Evolutionary conservation across 139 green algal genomes (phyloP).

Genomic region (Micromonas pusilla): DNA sequence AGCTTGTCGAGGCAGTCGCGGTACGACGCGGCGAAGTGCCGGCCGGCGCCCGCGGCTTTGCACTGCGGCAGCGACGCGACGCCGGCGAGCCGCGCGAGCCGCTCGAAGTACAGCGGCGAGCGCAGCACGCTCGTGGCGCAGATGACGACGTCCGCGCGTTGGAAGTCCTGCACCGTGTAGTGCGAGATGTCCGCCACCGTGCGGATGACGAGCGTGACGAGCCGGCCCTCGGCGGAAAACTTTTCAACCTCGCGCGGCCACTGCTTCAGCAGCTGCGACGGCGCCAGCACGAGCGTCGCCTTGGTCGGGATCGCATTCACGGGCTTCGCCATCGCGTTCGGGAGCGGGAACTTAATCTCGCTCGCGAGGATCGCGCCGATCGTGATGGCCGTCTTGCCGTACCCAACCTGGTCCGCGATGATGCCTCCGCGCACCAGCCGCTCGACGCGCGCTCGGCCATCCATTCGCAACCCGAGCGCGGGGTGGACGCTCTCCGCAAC

Average conservation of each 20-base stretch:
- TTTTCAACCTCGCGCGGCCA: slow-evolving; percentile 32
- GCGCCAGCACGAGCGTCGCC: slow-evolving; percentile 30
- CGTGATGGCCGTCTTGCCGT: slow-evolving; percentile 35
- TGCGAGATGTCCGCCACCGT: slow-evolving; percentile 20
- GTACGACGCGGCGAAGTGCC: slow-evolving; percentile 26
- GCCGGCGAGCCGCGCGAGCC: slow-evolving; percentile 24
- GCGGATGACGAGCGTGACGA: slow-evolving; percentile 23
- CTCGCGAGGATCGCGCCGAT: slow-evolving; percentile 21
- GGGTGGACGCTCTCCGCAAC: slow-evolving; percentile 21
- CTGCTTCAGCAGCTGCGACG: slow-evolving; percentile 29
- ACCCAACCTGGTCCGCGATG: slow-evolving; percentile 31
- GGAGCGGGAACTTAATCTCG: neutral
- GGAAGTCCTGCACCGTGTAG: slow-evolving; percentile 20
- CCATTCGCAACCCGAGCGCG: slow-evolving; percentile 18
- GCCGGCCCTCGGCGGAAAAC: slow-evolving; percentile 9
- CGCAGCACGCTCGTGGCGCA: slow-evolving; percentile 21
- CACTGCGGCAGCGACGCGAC: neutral
- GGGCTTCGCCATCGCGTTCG: neutral
- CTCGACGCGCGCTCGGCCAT: slow-evolving; percentile 15
- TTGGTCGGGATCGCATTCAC: slow-evolving; percentile 6
- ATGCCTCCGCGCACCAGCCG: slow-evolving; percentile 22
- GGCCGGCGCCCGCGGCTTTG: neutral
- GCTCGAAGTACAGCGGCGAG: slow-evolving; percentile 26
- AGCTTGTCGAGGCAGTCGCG: neutral
- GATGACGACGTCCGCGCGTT: slow-evolving; percentile 27